Conservation (phyloP, 2,329 filamentous ascomycete species). For the Penicillium freii region DNA sequence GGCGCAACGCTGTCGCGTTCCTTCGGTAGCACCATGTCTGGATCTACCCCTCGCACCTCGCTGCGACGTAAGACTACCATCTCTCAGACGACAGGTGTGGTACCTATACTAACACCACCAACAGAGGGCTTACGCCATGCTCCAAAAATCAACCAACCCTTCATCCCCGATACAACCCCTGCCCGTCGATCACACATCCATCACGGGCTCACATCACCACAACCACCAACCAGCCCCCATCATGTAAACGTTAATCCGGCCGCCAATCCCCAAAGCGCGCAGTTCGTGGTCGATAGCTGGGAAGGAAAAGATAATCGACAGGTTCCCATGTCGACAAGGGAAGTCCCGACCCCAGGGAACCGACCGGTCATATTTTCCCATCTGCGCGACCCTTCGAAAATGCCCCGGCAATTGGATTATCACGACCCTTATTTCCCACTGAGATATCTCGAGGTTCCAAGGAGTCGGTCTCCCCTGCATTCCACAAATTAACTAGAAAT, state of each 20-base stretch:
- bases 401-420: constrained; percentile 36
- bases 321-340: constrained; percentile 41
- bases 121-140: constrained; percentile 42
- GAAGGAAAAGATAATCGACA: constrained; percentile 39
- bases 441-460: constrained; percentile 36
- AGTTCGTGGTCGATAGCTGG: constrained; percentile 36
- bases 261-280: constrained; percentile 31
- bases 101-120: constrained; percentile 13
- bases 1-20: constrained; percentile 1
- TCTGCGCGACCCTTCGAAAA: constrained; percentile 29
- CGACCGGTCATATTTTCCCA: constrained; percentile 38
- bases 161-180: constrained; percentile 41
- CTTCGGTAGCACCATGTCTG: constrained; percentile 20
- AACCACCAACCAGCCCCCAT: constrained; percentile 26
- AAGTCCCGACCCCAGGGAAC: constrained; percentile 45
- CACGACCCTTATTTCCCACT: constrained; percentile 41
- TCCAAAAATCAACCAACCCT: constrained; percentile 41
- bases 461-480: constrained; percentile 28
- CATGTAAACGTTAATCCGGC: constrained; percentile 30
- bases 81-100: background rate
- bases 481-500: background rate
- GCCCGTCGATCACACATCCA: constrained; percentile 34
- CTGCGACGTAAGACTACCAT: constrained; percentile 21
- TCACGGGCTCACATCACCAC: constrained; percentile 34
- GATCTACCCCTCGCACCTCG: constrained; percentile 25